Evolutionary conservation across 306 rosid species (phyloP), one percentile per base, ranked within the genome.

Genomic region (Casuarina cunninghamiana): DNA sequence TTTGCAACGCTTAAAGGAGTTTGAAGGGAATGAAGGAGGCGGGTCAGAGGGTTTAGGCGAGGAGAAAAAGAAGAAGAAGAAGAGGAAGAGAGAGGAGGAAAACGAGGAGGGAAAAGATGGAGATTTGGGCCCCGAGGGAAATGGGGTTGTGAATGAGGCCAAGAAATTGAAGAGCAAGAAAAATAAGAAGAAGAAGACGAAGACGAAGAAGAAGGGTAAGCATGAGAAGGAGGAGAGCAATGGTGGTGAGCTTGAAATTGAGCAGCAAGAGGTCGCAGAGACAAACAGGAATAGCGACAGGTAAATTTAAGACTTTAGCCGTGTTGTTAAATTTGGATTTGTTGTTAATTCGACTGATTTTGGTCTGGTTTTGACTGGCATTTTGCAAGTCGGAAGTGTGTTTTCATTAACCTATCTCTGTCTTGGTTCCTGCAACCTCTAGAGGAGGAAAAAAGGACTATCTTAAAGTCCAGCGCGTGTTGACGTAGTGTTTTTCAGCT

Each of bases 121-220:
- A 44, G 84, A 54, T 77, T 83, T 43, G 44, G 43, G 10, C 32
- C 32, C 32, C 32, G 32, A 26, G 32, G 32, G 32, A 26, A 26
- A 26, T 26, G 32, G 32, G 32, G 32, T 26, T 26, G 32, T 26
- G 32, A 26, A 26, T 42, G 81, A 72, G 67, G 75, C 77, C 78
- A 84, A 82, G 55, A 80, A 51, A 63, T 78, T 41, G 72, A 69
- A 32, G 43, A 80, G 74, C 13, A 72, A 42, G 45, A 81, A 75
- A 17, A 88, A 83, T 81, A 79, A 79, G 35, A 84, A 83, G 73
- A 76, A 67, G 84, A 82, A 60, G 55, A 67, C 3, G 79, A 79
- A 48, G 82, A 46, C 73, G 78, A 3, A 13, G 16, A 80, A 9
- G 74, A 37, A 77, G 77, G 65, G 72, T 35, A 83, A 67, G 57